phyloP scores from a whole-genome alignment of 2,329 filamentous ascomycete genomes.

The Westerdykella sp. region DNA sequence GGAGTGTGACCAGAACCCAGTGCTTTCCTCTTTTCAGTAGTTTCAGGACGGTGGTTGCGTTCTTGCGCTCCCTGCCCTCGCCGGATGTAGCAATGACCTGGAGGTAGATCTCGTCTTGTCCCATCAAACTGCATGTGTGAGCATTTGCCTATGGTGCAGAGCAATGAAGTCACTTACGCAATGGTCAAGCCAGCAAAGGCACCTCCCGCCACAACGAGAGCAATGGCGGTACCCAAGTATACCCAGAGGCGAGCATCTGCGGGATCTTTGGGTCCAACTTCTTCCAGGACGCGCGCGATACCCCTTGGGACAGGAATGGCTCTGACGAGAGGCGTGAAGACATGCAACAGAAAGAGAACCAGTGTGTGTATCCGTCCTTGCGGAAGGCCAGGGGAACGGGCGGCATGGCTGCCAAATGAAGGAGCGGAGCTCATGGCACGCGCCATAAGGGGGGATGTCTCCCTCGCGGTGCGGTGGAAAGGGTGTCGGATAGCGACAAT shows the following conservation, averaged over 20 bases:
- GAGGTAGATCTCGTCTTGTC: conserved; percentile 89
- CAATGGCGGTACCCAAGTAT: conserved; percentile 70
- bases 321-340: conserved; percentile 27
- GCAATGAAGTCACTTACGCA: conserved; percentile 51
- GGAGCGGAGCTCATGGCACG: conserved; percentile 24
- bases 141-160: conserved; percentile 3
- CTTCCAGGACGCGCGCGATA: conserved; percentile 15
- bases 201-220: conserved; percentile 79
- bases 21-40: conserved; percentile 87
- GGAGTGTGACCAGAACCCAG: conserved; percentile 91
- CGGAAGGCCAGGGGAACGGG: conserved; percentile 9
- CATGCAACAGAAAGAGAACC: conserved; percentile 26
- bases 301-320: conserved; percentile 29
- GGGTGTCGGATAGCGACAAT: background rate
- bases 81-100: conserved; percentile 87
- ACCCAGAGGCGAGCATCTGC: conserved; percentile 68
- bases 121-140: conserved; percentile 50
- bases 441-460: conserved; percentile 18
- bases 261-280: conserved; percentile 30
- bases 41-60: conserved; percentile 73
- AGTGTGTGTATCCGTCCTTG: conserved; percentile 30
- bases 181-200: conserved; percentile 93
- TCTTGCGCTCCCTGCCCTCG: conserved; percentile 76
- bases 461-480: conserved; percentile 3
- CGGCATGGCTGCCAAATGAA: conserved; percentile 1